Conservation (phyloP, 495 filamentous ascomycete genomes). For the Lasiosphaeria ovina region DNA sequence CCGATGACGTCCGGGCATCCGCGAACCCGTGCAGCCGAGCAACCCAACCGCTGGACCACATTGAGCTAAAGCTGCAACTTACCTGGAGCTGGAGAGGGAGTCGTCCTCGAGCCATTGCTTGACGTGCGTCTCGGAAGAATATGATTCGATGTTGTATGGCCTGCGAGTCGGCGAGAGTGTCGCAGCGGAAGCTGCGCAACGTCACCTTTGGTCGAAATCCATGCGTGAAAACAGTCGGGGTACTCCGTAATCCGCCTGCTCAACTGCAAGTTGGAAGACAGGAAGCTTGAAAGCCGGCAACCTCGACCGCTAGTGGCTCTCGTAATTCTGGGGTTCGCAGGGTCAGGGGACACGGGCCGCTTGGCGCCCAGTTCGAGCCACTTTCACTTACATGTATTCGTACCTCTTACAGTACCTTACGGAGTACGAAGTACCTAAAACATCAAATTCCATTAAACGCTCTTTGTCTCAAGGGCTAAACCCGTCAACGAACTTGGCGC, state of each 20-base stretch:
- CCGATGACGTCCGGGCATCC: slow-evolving; percentile 20
- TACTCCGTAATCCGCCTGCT: neutral
- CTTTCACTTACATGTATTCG: no score
- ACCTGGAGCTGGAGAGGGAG: slow-evolving; percentile 27
- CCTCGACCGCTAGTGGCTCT: no score
- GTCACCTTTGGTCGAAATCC: slow-evolving; percentile 24
- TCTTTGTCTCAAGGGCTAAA: no score
- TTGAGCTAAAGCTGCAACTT: slow-evolving; percentile 8
- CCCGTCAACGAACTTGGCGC: no score
- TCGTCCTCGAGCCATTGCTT: slow-evolving; percentile 26
- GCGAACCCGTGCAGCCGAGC: neutral
- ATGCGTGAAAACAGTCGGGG: slow-evolving; percentile 9
- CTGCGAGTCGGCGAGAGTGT: neutral
- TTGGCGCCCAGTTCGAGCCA: no score
- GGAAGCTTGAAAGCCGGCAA: neutral
- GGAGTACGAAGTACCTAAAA: no score
- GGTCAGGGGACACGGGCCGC: no score
- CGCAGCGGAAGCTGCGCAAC: slow-evolving; percentile 24
- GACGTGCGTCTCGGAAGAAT: neutral
- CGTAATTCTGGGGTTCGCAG: no score
- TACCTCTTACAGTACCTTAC: no score
- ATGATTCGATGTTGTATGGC: neutral
- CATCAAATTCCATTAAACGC: no score
- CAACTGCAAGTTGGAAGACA: slow-evolving; percentile 7
- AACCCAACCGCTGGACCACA: neutral